Base-by-base conservation (phyloP, 1,284 basidiomycete genomes). In the Salmacisia buchloeana region DNA sequence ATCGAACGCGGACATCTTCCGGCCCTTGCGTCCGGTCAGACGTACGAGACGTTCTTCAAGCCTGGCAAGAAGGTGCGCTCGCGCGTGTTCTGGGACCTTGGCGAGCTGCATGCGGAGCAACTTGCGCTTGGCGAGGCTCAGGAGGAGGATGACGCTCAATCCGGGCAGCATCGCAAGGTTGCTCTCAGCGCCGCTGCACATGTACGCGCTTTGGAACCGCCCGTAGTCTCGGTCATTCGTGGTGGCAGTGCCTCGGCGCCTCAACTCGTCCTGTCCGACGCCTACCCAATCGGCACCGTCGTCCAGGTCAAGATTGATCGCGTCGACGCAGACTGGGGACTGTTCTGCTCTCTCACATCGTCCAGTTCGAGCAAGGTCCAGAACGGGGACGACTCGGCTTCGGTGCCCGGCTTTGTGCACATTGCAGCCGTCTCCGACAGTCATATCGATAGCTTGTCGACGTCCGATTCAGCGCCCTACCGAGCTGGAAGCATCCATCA, bases 401-500 rank as follows among this genome's bases (percentile, higher is more conserved):
- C 49, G 6, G 58, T 79, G n/a, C 43, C 67, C n/a, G 68, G 63
- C 38, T 78, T 79, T 43, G 72, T 73, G 31, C 77, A 79, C 66
- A 97, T 97, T 74, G 97, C 94, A 12, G 91, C 94, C 79, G 85
- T 90, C 29, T 89, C 92, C 18, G 94, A 98, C 79, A 91, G 94
- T 60, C 92, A 94, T 76, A 83, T 94, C 29, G 86, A 89, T 12
- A 85, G 87, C 7, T 82, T 97, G 10, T 87, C 88, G 2, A 70
- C 83, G 12, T 83, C 85, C 18, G 87, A 88, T 13, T 59, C 65
- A 1, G 75, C 74, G 13, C 58, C 73, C 2, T 79, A 69, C 60
- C 56, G 58, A 25, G 64, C 75, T 41, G 77, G 77, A 23, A 68
- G 69, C 7, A 60, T 57, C 27, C 94, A 98, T 79, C 84, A 85